These are phyloP conservation scores for Phellinidium pouzarii DNA, from an alignment of 1,284 basidiomycete species.

Conservation along the genomic window DNA sequence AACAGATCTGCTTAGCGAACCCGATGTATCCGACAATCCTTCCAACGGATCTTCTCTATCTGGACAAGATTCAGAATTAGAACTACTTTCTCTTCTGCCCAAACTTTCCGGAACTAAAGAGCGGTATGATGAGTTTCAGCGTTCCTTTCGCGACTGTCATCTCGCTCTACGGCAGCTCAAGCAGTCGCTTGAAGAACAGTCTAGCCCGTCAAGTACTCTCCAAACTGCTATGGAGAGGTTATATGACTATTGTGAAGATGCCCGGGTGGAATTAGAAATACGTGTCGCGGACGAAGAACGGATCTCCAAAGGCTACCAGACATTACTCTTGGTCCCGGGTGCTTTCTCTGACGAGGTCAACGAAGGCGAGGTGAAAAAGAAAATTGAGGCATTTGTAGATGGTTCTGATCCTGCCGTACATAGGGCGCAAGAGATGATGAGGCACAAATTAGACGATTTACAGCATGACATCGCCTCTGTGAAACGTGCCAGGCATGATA, in stretches of 20 bases:
- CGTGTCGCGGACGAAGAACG: constrained; percentile 73
- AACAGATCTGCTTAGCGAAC: neutral
- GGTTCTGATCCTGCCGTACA: constrained; percentile 45
- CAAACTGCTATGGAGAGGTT: constrained; percentile 56
- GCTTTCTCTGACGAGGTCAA: constrained; percentile 34
- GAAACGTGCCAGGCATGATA: constrained; percentile 50
- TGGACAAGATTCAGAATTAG: neutral
- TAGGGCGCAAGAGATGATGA: constrained; percentile 45
- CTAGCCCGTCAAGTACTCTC: constrained; percentile 34
- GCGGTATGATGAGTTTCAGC: constrained; percentile 59
- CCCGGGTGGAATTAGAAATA: constrained; percentile 82
- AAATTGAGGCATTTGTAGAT: constrained; percentile 56
- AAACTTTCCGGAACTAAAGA: constrained; percentile 38
- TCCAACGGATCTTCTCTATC: neutral
- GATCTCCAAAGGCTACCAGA: constrained; percentile 63
- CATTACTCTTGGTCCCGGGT: constrained; percentile 56
- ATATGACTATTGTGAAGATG: constrained; percentile 78
- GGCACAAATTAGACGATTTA: constrained; percentile 65
- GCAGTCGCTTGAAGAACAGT: constrained; percentile 29
- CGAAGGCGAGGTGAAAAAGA: constrained; percentile 39
- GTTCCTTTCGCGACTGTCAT: constrained; percentile 63
- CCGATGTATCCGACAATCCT: neutral
- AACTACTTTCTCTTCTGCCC: constrained; percentile 32
- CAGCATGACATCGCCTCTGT: constrained; percentile 71
- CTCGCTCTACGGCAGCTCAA: constrained; percentile 54